phyloP scores from a whole-genome alignment of 2,329 filamentous ascomycete species.

The Fusarium zealandicum region DNA sequence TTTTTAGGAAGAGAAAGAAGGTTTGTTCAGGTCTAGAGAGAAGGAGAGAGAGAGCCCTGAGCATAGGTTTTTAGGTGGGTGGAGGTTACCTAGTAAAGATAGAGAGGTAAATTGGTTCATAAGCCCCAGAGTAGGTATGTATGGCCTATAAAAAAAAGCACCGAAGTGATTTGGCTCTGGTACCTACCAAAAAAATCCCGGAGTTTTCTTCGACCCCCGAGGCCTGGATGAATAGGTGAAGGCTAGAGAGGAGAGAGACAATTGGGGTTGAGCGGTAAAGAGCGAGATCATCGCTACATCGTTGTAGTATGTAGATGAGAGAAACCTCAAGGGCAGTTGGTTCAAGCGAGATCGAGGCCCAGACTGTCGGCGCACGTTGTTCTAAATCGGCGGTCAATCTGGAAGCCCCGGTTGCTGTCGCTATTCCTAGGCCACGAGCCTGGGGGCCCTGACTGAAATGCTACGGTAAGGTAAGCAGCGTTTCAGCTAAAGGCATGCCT shows the following conservation, averaged over 20 bases:
- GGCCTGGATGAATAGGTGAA: too few relatives aligned
- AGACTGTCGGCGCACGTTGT: slow-evolving; percentile 9
- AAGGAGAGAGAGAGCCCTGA: too few relatives aligned
- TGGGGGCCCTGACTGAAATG: slow-evolving; percentile 15
- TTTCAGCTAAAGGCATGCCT: slow-evolving; percentile 18
- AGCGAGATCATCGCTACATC: background rate
- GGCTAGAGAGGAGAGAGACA: slow-evolving; percentile 11
- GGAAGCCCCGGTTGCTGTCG: slow-evolving; percentile 16
- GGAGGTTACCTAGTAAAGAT: too few relatives aligned
- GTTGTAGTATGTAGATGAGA: background rate
- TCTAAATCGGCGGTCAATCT: slow-evolving; percentile 5
- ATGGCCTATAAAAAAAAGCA: too few relatives aligned
- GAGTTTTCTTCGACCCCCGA: too few relatives aligned
- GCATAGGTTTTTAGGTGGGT: too few relatives aligned
- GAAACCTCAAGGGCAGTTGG: background rate
- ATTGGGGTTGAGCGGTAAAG: slow-evolving; percentile 8
- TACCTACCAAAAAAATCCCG: too few relatives aligned
- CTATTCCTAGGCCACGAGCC: slow-evolving; percentile 1
- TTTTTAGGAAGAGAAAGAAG: too few relatives aligned
- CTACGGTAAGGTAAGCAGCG: slow-evolving; percentile 1
- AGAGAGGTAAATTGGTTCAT: too few relatives aligned
- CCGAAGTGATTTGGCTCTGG: too few relatives aligned
- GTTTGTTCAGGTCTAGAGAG: too few relatives aligned
- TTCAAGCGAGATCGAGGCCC: slow-evolving; percentile 14
- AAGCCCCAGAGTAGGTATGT: too few relatives aligned